Base-by-base conservation (phyloP, 1,139 yeast species). In the Geotrichum reessii region DNA sequence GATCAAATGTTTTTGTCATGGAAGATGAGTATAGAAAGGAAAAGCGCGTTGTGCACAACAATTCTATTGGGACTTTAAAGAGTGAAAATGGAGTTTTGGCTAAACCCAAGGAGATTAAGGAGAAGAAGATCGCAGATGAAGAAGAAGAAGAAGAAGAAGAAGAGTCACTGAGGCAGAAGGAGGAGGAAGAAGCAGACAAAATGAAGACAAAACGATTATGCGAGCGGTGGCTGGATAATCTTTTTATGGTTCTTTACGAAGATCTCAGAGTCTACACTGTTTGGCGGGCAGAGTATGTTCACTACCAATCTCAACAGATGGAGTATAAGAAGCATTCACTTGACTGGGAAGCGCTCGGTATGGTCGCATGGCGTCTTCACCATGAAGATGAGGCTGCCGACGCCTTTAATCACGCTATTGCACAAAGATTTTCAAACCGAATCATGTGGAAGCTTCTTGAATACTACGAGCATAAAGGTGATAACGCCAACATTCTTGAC, bases 281-380 rank as follows among this genome's bases (percentile, higher is more conserved):
- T 72, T 88, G 98, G 97, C 95, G 93, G 69, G 92, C 96, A 1
- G 98, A 93, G 70, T 81, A 84, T 17, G 83, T 89, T 66, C 88
- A 89, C 64, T 89, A 88, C 70, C 82, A 81, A 67, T 84, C 88
- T 21, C 89, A 85, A 66, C 88, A 87, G 71, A 79, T 83, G 73
- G 86, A 84, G 51, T 81, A 86, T 65, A 84, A 83, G 67, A 92
- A 88, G 73, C 83, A 90, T 58, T 87, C 96, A 0, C 76, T 89
- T 59, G 99, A 93, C 73, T 93, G 98, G 98, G 97, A 92, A 72
- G 79, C 92, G 50, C 81, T 92, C 62, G 99, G 98, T 0, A 78
- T 83, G 59, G 83, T 90, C 50, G 91, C 96, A 4, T 81, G 81
- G 66, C 81, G 97, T 62, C 82, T 92, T 50, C 86, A 86, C 69